Evolutionary conservation across 139 green algal species (phyloP).

Genomic region (Asterochloris sp.): DNA sequence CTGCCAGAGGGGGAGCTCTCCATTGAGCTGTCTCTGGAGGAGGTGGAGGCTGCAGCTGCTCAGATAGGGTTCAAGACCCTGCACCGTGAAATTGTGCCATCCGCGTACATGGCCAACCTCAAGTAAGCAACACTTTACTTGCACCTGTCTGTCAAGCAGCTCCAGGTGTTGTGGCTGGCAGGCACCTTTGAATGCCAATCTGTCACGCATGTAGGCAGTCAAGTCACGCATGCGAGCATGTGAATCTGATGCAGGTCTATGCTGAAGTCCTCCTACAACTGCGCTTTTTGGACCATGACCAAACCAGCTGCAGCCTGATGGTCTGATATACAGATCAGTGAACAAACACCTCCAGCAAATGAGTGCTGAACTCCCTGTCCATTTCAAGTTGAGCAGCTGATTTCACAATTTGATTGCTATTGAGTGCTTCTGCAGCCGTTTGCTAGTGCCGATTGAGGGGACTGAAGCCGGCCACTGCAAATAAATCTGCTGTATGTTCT

Average conservation of each 20-base stretch:
- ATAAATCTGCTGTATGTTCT: too few relatives aligned
- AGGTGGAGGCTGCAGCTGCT: conserved; percentile 51
- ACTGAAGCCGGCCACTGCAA: too few relatives aligned
- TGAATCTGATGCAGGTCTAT: conserved; percentile 23
- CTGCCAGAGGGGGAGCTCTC: conserved; percentile 47
- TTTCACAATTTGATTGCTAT: too few relatives aligned
- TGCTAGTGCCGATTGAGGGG: too few relatives aligned
- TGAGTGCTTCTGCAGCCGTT: too few relatives aligned
- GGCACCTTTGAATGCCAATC: not conserved
- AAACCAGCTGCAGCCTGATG: conserved; percentile 37
- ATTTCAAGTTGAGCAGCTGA: too few relatives aligned
- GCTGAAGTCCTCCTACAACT: conserved; percentile 30
- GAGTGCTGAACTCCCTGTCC: too few relatives aligned
- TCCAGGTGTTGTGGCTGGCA: not conserved
- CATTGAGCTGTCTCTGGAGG: conserved; percentile 73
- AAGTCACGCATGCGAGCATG: not conserved
- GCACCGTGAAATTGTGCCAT: conserved; percentile 20
- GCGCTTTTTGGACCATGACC: conserved; percentile 47
- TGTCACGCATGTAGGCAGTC: not conserved
- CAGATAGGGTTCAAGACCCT: conserved; percentile 46
- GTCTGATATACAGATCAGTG: not conserved
- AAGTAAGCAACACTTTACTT: conserved; percentile 3
- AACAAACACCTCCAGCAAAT: too few relatives aligned
- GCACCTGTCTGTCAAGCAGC: not conserved
- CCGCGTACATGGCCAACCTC: conserved; percentile 27